Base-by-base conservation (phyloP, 2,329 filamentous ascomycete species). In the Domatiomyces catenatus region DNA sequence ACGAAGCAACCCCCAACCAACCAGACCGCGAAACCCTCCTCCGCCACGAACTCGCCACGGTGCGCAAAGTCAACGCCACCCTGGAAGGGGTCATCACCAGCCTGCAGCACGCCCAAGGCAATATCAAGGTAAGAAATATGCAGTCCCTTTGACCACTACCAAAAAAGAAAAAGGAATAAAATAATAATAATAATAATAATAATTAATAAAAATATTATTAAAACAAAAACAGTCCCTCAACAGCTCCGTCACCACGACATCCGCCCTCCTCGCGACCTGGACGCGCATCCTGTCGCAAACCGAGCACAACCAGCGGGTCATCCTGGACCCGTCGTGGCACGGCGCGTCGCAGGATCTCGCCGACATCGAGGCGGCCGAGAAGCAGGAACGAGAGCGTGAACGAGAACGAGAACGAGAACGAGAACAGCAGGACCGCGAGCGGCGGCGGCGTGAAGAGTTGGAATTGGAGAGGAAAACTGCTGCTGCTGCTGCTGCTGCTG, bases 221-320 rank as follows among this genome's bases (percentile, higher is more conserved):
- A 59, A 58, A 50, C 18, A 46, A 46, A 17, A 18, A 22, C 47
- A 86, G 84, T 93, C 84, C 20, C 89, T 96, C 36, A 84, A 84
- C 49, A 77, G 77, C 54, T 95, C 92, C 2, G 88, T 96, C 43
- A 77, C 77, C 58, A 90, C 89, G 50, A 88, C 92, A 2, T 93
- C 89, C 12, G 85, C 84, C 1, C 77, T 98, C 12, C 80, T 98
- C 28, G 88, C 93, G 61, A 94, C 89, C 15, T 98, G 90, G 90
- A 94, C 88, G 7, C 82, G 88, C 48, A 95, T 98, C 58, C 77
- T 98, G 10, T 92, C 87, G 5, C 92, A 98, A 67, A 95, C 92
- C 3, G 92, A 98, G 68, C 92, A 98, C 68, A 96, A 94, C 64
- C 89, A 96, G 66, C 81, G 92, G 20, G 73, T 98, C 48, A 83